Evolutionary conservation across 768 basidiomycete species (phyloP), one percentile per base, ranked within the genome.

Genomic region (Leccinum fibrillosum): DNA sequence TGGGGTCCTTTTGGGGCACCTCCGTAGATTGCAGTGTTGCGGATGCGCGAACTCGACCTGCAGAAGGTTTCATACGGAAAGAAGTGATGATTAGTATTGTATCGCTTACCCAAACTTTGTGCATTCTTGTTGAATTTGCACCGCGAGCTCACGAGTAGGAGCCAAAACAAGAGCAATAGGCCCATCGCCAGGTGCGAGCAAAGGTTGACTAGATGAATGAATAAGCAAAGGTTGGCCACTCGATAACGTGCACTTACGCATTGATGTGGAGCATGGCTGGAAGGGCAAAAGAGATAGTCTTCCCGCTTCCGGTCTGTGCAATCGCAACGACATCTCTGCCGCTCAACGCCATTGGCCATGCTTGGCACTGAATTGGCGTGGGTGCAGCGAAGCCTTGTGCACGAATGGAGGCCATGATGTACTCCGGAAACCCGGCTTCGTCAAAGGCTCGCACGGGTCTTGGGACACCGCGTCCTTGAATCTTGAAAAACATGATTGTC

Each of bases 221-320:
- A 52, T 61, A 51, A 59, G 57, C 39, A 1, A 13, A 50, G 47
- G 35, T 19, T n/a, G 15, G 52, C 17, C 51, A 44, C 17, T 2
- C 4, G 34, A 10, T 21, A 35, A 53, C 10, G 7, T 17, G 23
- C 23, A 79, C 90, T 63, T 69, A 93, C 91, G 97, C 97, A 83
- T 98, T 99, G 78, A 99, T 99, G 76, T 99, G 97, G 34, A 99
- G 81, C 96, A 98, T 99, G 52, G 97, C 96, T 42, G 97, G 97
- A 48, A 99, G 86, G 55, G 97, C 96, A 72, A 99, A 99, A 10
- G 95, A 86, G 56, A 99, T 98, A 7, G 97, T 99, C 79, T 99
- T 99, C 57, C 97, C 97, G 74, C 92, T 95, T 56, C 97, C 97
- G 9, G 97, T 99, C 75, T 98, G 95, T 37, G 97, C 95, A 66